These are phyloP conservation scores for Hondaea fermentalgiana DNA, from an alignment of 108 stramenopile genomes.

Conservation along the genomic window DNA sequence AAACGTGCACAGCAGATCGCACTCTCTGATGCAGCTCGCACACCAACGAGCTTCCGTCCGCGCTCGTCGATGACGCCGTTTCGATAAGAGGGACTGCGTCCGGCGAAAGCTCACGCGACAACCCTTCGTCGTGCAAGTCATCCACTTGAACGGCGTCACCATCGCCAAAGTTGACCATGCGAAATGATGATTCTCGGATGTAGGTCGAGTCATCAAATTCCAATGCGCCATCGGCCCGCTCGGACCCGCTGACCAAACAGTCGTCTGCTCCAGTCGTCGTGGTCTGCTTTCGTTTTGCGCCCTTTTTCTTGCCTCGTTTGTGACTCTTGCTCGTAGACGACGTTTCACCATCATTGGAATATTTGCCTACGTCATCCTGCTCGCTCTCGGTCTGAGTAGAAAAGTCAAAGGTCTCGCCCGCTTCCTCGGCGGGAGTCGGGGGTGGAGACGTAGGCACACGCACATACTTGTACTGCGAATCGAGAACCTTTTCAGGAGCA, in stretches of 20 bases:
- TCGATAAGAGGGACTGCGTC: not conserved
- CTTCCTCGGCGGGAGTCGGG: too few relatives aligned
- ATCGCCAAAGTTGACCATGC: not conserved
- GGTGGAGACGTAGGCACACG: too few relatives aligned
- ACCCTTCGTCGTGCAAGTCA: not conserved
- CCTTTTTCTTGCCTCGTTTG: not conserved
- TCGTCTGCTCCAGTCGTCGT: too few relatives aligned
- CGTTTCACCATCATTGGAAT: too few relatives aligned
- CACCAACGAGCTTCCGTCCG: not conserved
- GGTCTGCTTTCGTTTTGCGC: not conserved
- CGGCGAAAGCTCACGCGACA: not conserved
- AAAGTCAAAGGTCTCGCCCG: not conserved
- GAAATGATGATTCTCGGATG: not conserved
- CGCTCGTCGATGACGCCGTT: not conserved
- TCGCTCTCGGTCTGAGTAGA: not conserved
- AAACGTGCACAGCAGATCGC: not conserved
- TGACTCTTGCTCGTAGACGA: too few relatives aligned
- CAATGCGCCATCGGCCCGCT: not conserved
- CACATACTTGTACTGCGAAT: not conserved
- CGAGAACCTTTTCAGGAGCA: not conserved
- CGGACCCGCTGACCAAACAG: not conserved
- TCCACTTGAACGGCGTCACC: not conserved
- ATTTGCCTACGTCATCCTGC: too few relatives aligned
- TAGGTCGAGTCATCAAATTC: not conserved
- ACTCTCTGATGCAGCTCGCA: not conserved